phyloP scores from a whole-genome alignment of 2,329 filamentous ascomycete species.

The Fonsecaea pugnacius region DNA sequence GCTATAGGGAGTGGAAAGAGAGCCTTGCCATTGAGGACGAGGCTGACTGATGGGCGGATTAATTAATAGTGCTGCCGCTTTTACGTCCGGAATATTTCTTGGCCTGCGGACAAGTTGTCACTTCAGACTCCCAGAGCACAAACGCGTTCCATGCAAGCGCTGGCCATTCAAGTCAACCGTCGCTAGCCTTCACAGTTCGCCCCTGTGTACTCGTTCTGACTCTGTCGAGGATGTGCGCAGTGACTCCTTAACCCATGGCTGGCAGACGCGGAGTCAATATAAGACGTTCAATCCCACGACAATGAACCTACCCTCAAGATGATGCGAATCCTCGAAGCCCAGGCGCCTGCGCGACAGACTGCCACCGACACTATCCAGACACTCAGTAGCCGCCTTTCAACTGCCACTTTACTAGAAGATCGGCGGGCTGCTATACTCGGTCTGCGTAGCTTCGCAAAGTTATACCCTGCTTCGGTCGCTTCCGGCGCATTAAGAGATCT shows the following conservation, averaged over 20 bases:
- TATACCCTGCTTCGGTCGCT: slow-evolving; percentile 93
- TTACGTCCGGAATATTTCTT: not conserved
- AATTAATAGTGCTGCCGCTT: not conserved
- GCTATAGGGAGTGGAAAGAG: not conserved
- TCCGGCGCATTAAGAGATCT: slow-evolving; percentile 88
- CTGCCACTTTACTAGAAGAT: slow-evolving; percentile 90
- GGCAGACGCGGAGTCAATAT: not conserved
- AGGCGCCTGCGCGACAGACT: slow-evolving; percentile 92
- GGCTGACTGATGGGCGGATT: not conserved
- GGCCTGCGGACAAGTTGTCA: slow-evolving; percentile 5
- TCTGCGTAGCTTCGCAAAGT: slow-evolving; percentile 91
- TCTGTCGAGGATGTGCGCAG: not conserved
- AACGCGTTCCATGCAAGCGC: not conserved
- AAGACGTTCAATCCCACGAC: not conserved
- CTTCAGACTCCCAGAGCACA: not conserved
- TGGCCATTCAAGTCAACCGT: not conserved
- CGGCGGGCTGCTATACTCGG: slow-evolving; percentile 90
- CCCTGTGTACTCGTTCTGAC: not conserved
- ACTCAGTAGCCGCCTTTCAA: slow-evolving; percentile 82
- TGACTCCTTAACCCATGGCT: not conserved
- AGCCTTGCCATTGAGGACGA: not conserved
- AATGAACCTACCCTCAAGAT: slow-evolving; percentile 42
- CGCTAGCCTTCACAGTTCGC: not conserved
- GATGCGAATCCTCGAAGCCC: slow-evolving; percentile 65
- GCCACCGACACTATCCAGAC: slow-evolving; percentile 92